Percentiles rank a stretch among this genome's conserved stretches.
Conservation (phyloP, 2,329 filamentous ascomycete genomes). For the Iodosphaeria phyllophila region DNA sequence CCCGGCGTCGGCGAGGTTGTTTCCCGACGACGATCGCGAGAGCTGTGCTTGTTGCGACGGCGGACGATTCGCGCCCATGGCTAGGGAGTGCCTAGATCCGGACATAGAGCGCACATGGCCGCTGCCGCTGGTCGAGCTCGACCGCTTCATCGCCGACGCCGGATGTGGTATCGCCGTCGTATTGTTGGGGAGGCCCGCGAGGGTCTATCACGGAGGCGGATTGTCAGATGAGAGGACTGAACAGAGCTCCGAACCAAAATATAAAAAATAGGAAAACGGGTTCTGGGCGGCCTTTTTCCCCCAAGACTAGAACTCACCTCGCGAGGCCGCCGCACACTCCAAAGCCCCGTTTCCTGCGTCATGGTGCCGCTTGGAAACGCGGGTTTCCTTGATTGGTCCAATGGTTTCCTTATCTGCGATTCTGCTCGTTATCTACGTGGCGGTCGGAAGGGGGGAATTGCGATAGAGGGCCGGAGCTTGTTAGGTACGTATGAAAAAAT, state of each 20-base stretch:
- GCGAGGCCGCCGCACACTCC: conserved; percentile 79
- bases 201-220: conserved; percentile 38
- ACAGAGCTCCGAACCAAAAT: conserved; percentile 4
- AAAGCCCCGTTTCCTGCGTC: conserved; percentile 76
- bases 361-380: conserved; percentile 27
- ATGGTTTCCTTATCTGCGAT: no score
- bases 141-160: conserved; percentile 83
- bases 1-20: conserved; percentile 61
- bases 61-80: conserved; percentile 60
- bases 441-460: no score
- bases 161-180: conserved; percentile 81
- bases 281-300: no score
- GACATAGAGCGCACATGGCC: conserved; percentile 68
- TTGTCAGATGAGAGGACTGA: conserved; percentile 3
- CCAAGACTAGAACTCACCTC: conserved; percentile 44
- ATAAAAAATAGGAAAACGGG: no score
- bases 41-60: conserved; percentile 83
- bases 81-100: conserved; percentile 69
- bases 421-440: no score
- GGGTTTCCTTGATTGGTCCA: no score
- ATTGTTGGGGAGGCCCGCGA: conserved; percentile 66
- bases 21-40: conserved; percentile 65
- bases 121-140: conserved; percentile 55
- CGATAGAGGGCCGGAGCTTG: no score
- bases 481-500: no score